A percentile compares a stretch with the other conserved stretches of the same genome.
These are phyloP conservation scores for Bidens hawaiensis DNA, from an alignment of 140 eudicot species.

Conservation along the genomic window DNA sequence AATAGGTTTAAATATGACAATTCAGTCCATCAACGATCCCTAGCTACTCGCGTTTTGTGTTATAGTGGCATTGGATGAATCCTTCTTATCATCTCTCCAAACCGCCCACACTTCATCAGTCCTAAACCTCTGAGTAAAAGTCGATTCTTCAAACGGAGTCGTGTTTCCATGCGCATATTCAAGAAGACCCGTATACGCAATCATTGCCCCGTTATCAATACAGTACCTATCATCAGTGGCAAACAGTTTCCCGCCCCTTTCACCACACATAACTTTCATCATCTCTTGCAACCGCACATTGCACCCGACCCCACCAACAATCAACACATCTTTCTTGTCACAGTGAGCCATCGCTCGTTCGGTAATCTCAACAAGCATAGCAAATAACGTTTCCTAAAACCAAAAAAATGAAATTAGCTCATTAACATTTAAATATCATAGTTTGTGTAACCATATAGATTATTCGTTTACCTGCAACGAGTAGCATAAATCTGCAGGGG, in stretches of 20 bases:
- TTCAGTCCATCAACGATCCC: neutral
- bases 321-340: constrained; percentile 77
- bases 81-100: constrained; percentile 65
- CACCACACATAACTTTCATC: constrained; percentile 93
- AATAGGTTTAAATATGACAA: neutral
- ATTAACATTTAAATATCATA: neutral
- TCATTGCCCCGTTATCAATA: constrained; percentile 97
- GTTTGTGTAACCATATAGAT: neutral
- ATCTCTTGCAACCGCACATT: constrained; percentile 86
- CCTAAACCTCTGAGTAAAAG: constrained; percentile 91
- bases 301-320: constrained; percentile 97
- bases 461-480: constrained; percentile 65
- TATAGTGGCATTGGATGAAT: constrained; percentile 13
- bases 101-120: constrained; percentile 89
- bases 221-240: constrained; percentile 94
- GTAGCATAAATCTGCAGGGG: constrained; percentile 95
- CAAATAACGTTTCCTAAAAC: constrained; percentile 87
- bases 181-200: constrained; percentile 92
- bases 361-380: constrained; percentile 97
- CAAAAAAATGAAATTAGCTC: neutral
- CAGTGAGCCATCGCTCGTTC: constrained; percentile 99
- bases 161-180: constrained; percentile 68
- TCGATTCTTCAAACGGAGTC: constrained; percentile 81
- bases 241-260: constrained; percentile 79
- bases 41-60: neutral